These are phyloP conservation scores for Colletotrichum australisinense DNA, from an alignment of 2,329 filamentous ascomycete genomes.

Conservation along the genomic window DNA sequence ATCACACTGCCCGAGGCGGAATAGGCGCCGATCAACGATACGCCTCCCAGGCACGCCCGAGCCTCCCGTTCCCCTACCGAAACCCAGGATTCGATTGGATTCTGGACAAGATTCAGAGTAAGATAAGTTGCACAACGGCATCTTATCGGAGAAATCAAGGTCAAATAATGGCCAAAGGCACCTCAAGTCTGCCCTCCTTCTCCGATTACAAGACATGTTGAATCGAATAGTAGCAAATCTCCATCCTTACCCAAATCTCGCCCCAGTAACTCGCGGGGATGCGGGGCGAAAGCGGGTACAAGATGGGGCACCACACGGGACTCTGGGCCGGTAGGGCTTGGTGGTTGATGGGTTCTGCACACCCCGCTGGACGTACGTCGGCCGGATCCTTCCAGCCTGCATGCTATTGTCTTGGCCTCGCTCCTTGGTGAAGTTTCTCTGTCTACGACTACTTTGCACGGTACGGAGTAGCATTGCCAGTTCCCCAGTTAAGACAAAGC, in stretches of 20 bases:
- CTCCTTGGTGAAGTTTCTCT: background rate
- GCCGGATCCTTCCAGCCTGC: constrained; percentile 13
- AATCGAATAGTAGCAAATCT: background rate
- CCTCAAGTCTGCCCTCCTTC: background rate
- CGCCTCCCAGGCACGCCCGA: background rate
- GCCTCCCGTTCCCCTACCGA: background rate
- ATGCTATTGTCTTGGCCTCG: background rate
- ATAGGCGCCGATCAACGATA: constrained; percentile 25
- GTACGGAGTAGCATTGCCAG: no score
- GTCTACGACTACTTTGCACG: background rate
- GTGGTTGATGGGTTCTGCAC: background rate
- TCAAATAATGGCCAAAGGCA: background rate
- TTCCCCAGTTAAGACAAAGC: background rate
- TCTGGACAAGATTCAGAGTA: no score
- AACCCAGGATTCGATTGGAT: background rate
- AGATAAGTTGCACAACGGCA: background rate
- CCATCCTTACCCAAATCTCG: background rate
- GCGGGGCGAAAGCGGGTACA: background rate
- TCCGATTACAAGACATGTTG: background rate
- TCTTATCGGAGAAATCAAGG: background rate
- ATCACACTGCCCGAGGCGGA: constrained; percentile 12
- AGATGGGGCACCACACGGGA: background rate
- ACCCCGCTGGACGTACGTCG: background rate
- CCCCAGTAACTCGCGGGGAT: background rate
- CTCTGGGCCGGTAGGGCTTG: background rate